A percentile compares a stretch with the other conserved stretches of the same genome.
These are phyloP conservation scores for Strobilomyces confusus DNA, from an alignment of 768 basidiomycete species.

Conservation along the genomic window DNA sequence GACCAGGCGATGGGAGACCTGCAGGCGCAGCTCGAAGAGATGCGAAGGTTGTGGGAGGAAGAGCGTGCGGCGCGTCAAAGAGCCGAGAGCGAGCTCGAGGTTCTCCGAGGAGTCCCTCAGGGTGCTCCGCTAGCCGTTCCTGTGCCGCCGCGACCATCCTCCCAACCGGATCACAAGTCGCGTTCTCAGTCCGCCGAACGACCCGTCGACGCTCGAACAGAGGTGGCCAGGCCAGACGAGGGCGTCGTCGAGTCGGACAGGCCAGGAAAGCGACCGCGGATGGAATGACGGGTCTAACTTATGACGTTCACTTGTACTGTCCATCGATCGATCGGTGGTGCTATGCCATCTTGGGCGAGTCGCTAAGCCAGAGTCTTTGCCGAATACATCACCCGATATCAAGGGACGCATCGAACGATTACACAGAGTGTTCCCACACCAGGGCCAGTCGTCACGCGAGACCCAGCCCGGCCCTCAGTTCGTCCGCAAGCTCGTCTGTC, in stretches of 20 bases:
- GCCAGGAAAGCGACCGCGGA: slow-evolving; percentile 30
- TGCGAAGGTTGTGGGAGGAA: slow-evolving; percentile 78
- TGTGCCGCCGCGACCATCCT: slow-evolving; percentile 15
- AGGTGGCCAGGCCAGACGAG: slow-evolving; percentile 19
- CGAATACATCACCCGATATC: background rate
- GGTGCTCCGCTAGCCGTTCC: background rate
- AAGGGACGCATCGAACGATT: background rate
- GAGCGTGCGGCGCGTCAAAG: slow-evolving; percentile 59
- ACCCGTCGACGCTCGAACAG: slow-evolving; percentile 19
- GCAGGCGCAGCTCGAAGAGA: slow-evolving; percentile 79
- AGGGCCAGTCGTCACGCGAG: slow-evolving; percentile 33
- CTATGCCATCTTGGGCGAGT: too few relatives aligned
- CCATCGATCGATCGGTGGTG: too few relatives aligned
- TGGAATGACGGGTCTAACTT: slow-evolving; percentile 26
- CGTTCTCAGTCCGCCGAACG: slow-evolving; percentile 29
- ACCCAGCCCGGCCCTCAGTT: slow-evolving; percentile 64
- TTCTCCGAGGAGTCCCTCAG: slow-evolving; percentile 40
- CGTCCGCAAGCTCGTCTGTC: slow-evolving; percentile 49
- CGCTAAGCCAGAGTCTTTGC: background rate
- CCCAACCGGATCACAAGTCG: slow-evolving; percentile 15
- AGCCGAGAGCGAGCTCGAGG: slow-evolving; percentile 61
- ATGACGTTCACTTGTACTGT: slow-evolving; percentile 11
- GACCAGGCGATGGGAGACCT: slow-evolving; percentile 89
- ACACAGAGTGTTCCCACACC: background rate
- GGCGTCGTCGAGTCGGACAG: slow-evolving; percentile 21